These are phyloP conservation scores for Dryas alaskensis DNA, from an alignment of 306 rosid species.

Conservation along the genomic window DNA sequence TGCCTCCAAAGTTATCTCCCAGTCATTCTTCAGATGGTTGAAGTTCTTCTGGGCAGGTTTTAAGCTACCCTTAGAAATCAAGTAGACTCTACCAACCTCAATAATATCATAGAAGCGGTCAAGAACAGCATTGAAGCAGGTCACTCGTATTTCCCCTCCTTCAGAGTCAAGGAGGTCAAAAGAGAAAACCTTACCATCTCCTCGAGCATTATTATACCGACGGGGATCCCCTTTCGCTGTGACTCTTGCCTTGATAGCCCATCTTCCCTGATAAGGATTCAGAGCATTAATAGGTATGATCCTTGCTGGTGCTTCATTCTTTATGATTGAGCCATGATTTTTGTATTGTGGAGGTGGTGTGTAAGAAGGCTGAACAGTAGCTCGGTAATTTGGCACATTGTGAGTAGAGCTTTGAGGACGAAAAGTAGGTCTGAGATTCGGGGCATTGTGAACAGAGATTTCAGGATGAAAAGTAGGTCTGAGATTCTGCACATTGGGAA, in stretches of 20 bases:
- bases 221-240: slow-evolving; percentile 96
- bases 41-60: slow-evolving; percentile 92
- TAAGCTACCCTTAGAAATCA: slow-evolving; percentile 88
- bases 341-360: slow-evolving; percentile 81
- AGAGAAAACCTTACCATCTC: slow-evolving; percentile 97
- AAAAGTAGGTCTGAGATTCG: not conserved
- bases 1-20: slow-evolving; percentile 84
- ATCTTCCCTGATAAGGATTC: slow-evolving; percentile 94
- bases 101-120: slow-evolving; percentile 75
- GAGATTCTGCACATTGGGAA: slow-evolving; percentile 45
- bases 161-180: slow-evolving; percentile 97
- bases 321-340: slow-evolving; percentile 67
- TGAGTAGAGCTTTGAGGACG: not conserved
- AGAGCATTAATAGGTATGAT: slow-evolving; percentile 80
- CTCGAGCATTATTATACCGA: slow-evolving; percentile 91
- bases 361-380: slow-evolving; percentile 81
- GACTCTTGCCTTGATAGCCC: slow-evolving; percentile 98
- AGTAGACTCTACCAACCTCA: slow-evolving; percentile 87
- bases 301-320: slow-evolving; percentile 94
- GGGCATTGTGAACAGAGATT: not conserved
- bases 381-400: slow-evolving; percentile 46
- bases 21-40: slow-evolving; percentile 93
- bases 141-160: slow-evolving; percentile 92
- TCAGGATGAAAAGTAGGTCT: slow-evolving; percentile 69
- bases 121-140: slow-evolving; percentile 95